Base-by-base conservation (phyloP, 805 yeast genomes). In the Phaffomyces antillensis region DNA sequence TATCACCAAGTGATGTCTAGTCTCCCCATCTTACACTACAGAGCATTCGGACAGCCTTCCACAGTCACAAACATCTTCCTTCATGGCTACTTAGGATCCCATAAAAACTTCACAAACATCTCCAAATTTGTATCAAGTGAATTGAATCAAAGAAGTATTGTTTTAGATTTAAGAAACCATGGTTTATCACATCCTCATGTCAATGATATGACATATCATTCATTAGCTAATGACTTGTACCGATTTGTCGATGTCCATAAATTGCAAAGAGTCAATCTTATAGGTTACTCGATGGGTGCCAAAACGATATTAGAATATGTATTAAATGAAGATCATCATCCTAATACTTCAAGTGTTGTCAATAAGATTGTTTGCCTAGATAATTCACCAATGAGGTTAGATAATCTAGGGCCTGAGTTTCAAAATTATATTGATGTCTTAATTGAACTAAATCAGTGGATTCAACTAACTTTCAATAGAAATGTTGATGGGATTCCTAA, bases 251-350 rank as follows among this genome's bases (percentile, higher is more conserved):
- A 44, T 15, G 37, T 41, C 11, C 44, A 45, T 13, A 44, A 48
- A 24, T 55, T 68, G 3, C 17, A 32, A 2, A 63, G 64, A 13
- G 60, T 68, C 5, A 57, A 66, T 34, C 42, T 72, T 4, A 46
- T 71, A 12, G 84, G 85, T 0, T 81, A 75, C 54, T 77, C 81
- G 17, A 72, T 79, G 76, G 86, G 86, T 1, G 83, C 81, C 5
- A 78, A 77, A 53, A 70, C 74, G 1, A 76, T 76, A 0, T 70
- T 79, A 72, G 44, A 70, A 39, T 66, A 68, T 1, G 61, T 75
- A 0, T 54, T 79, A 31, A 49, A 42, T 20, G 35, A 40, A 13
- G 18, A 35, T 34, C 36, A 34, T 34, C 36, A 24, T n/a, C 20
- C 24, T 8, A 15, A 72, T 0, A 64, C 59, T 2, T 44, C 56